Evolutionary conservation across 768 basidiomycete species (phyloP).

Genomic region (Agaricus subrufescens): DNA sequence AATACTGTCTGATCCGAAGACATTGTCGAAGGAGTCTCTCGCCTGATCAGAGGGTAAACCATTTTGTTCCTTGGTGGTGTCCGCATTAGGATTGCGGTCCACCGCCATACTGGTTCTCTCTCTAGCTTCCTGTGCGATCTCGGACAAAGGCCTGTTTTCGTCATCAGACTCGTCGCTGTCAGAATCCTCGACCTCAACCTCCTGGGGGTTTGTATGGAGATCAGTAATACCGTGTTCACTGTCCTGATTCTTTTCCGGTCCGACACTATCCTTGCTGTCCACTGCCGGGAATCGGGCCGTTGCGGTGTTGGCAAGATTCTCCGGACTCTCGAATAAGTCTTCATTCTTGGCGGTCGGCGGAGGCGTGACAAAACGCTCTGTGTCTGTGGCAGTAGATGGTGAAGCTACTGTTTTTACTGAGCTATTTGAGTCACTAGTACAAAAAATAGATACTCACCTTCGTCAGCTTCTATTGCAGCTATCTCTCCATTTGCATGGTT

Average conservation of each 20-base stretch:
- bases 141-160: conserved; percentile 39
- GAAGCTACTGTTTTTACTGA: conserved; percentile 14
- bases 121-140: conserved; percentile 16
- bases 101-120: background rate
- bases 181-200: conserved; percentile 52
- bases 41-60: background rate
- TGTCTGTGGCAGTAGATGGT: conserved; percentile 29
- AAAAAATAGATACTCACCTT: background rate
- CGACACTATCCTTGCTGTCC: conserved; percentile 20
- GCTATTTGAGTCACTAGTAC: background rate
- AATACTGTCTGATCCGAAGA: conserved; percentile 34
- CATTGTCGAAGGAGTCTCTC: conserved; percentile 46
- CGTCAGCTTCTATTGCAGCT: background rate
- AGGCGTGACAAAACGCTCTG: conserved; percentile 60
- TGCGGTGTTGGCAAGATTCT: conserved; percentile 9
- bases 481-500: background rate
- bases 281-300: conserved; percentile 24
- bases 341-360: conserved; percentile 34
- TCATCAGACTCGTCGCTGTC: conserved; percentile 30
- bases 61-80: background rate
- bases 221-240: conserved; percentile 8
- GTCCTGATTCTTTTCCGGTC: conserved; percentile 9
- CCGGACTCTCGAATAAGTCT: conserved; percentile 12
- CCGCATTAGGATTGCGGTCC: conserved; percentile 16
- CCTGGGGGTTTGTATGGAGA: conserved; percentile 35